phyloP scores from a whole-genome alignment of 2,329 filamentous ascomycete species.

The Claviceps sp. region DNA sequence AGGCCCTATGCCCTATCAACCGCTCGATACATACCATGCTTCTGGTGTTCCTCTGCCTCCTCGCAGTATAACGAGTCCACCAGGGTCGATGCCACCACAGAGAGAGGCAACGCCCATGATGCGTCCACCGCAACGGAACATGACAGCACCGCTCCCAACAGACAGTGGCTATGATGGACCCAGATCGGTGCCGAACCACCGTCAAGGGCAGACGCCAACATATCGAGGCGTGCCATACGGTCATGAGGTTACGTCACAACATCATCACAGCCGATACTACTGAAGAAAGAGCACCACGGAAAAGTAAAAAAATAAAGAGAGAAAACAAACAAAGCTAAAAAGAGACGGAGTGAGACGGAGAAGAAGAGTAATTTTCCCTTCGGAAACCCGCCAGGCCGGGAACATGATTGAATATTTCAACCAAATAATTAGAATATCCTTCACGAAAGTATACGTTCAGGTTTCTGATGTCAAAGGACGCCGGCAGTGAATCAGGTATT shows the following conservation, averaged over 20 bases:
- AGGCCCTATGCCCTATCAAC: background rate
- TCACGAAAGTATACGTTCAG: background rate
- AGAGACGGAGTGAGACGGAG: background rate
- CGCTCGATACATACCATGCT: constrained; percentile 15
- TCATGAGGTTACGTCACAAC: constrained; percentile 21
- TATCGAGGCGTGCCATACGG: constrained; percentile 18
- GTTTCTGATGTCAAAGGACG: background rate
- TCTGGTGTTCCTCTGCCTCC: constrained; percentile 8
- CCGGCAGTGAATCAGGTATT: background rate
- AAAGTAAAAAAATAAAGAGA: background rate
- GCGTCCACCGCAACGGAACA: constrained; percentile 28
- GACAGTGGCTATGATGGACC: constrained; percentile 5
- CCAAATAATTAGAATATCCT: background rate
- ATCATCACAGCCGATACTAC: constrained; percentile 12
- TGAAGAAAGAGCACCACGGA: background rate
- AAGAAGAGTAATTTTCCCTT: background rate
- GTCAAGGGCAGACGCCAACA: constrained; percentile 7
- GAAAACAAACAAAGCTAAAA: background rate
- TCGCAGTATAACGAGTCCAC: constrained; percentile 27
- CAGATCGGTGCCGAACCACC: constrained; percentile 14
- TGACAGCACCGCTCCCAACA: constrained; percentile 26
- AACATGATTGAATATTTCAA: background rate
- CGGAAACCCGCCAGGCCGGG: background rate
- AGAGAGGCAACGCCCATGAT: constrained; percentile 18
- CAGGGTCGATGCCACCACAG: constrained; percentile 10